These are phyloP conservation scores for Gloeophyllum trabeum DNA, from an alignment of 768 basidiomycete species.

Conservation along the genomic window DNA sequence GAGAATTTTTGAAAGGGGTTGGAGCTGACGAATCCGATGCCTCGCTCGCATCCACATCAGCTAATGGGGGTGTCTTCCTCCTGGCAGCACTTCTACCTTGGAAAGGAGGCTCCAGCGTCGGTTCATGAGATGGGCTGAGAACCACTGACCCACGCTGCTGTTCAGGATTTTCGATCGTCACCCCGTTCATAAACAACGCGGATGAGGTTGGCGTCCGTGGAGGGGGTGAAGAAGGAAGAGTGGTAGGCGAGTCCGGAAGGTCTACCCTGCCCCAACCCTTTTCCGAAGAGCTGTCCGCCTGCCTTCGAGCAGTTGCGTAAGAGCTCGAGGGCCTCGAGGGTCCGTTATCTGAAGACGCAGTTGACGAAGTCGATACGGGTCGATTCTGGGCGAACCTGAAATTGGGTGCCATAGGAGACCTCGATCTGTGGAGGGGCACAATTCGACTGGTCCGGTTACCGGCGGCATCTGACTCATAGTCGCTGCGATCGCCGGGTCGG, in stretches of 20 bases:
- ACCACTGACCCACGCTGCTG: slow-evolving; percentile 21
- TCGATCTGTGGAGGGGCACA: slow-evolving; percentile 49
- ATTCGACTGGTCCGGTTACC: slow-evolving; percentile 29
- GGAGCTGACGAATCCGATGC: slow-evolving; percentile 29
- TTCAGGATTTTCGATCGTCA: slow-evolving; percentile 19
- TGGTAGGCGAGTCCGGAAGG: slow-evolving; percentile 26
- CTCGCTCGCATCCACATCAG: slow-evolving; percentile 25
- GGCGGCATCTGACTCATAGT: neutral
- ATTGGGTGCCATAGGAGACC: slow-evolving; percentile 62
- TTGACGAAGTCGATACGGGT: slow-evolving; percentile 28
- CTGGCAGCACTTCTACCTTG: slow-evolving; percentile 20
- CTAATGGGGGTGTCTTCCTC: slow-evolving; percentile 26
- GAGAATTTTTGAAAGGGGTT: slow-evolving; percentile 23
- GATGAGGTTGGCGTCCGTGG: slow-evolving; percentile 26
- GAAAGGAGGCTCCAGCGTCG: slow-evolving; percentile 16
- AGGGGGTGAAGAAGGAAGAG: slow-evolving; percentile 25
- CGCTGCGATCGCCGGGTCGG: too few species aligned
- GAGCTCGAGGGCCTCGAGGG: neutral
- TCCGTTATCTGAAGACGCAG: slow-evolving; percentile 30
- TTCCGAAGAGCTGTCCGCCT: slow-evolving; percentile 13
- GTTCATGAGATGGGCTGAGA: slow-evolving; percentile 14
- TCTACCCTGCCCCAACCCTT: slow-evolving; percentile 22
- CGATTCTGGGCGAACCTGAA: slow-evolving; percentile 26
- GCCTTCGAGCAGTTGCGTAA: slow-evolving; percentile 4
- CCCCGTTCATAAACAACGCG: slow-evolving; percentile 9